These are phyloP conservation scores for Paracorniculantispora psalliotae DNA, from an alignment of 2,329 filamentous ascomycete species.

Conservation along the genomic window DNA sequence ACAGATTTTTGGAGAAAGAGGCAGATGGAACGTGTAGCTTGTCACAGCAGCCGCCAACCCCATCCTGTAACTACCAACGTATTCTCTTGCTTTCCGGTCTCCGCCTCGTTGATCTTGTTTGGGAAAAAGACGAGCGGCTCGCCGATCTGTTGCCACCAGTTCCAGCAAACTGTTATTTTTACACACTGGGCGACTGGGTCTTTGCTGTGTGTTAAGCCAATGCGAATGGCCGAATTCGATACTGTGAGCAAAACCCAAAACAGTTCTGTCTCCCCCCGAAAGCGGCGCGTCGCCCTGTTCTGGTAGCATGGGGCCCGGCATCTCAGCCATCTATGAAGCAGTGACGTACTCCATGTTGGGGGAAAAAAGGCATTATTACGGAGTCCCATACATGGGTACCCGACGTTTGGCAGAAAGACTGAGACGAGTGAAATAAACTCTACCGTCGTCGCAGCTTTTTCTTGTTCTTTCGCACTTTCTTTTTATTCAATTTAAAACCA, in stretches of 20 bases:
- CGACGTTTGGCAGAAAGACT: background rate
- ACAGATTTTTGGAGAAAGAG: too few relatives aligned
- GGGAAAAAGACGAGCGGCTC: background rate
- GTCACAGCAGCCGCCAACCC: constrained; percentile 6
- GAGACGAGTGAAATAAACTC: background rate
- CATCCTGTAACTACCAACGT: background rate
- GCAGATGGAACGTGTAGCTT: background rate
- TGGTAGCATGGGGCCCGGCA: background rate
- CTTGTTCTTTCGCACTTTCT: too few relatives aligned
- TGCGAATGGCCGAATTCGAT: background rate
- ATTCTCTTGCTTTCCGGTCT: background rate
- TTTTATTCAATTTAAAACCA: too few relatives aligned
- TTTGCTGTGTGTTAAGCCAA: background rate
- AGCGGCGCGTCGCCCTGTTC: background rate
- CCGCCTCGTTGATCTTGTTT: background rate
- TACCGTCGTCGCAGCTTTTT: background rate
- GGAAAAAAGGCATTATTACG: too few relatives aligned
- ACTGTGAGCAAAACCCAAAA: background rate
- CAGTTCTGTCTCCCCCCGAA: background rate
- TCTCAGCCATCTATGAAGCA: background rate
- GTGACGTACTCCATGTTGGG: constrained; percentile 7
- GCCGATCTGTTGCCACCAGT: background rate
- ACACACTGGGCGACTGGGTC: background rate
- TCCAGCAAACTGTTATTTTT: background rate
- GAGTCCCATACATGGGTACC: too few relatives aligned